Conservation (phyloP, 2,329 filamentous ascomycete species). For the Macrophomina pseudophaseolina region DNA sequence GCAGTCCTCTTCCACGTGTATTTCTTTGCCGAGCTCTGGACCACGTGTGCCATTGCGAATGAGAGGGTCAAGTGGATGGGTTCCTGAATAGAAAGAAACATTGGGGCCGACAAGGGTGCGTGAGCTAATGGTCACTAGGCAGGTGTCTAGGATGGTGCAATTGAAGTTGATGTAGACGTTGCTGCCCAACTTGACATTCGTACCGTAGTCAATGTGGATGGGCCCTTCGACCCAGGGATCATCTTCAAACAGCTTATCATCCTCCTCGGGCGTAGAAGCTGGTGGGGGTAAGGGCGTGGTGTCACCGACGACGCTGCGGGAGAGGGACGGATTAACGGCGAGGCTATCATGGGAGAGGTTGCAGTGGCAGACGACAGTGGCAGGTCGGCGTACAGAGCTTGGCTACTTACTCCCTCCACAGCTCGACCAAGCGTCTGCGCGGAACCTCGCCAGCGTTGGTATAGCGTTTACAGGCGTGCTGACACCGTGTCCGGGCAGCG, state of each 20-base stretch:
- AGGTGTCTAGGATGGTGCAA: slow-evolving; percentile 78
- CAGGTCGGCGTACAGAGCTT: not conserved
- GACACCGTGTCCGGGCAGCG: slow-evolving; percentile 67
- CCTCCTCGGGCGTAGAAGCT: slow-evolving; percentile 63
- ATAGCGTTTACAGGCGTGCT: slow-evolving; percentile 64
- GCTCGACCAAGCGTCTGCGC: slow-evolving; percentile 66
- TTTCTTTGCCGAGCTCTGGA: slow-evolving; percentile 74
- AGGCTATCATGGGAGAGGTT: not conserved
- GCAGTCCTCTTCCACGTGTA: slow-evolving; percentile 79
- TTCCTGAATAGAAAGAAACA: slow-evolving; percentile 74
- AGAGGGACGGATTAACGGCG: not conserved
- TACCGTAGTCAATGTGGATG: slow-evolving; percentile 77
- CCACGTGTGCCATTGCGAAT: slow-evolving; percentile 76
- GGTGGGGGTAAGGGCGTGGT: slow-evolving; percentile 66
- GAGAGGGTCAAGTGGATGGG: slow-evolving; percentile 76
- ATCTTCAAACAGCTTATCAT: slow-evolving; percentile 67
- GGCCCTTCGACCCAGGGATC: slow-evolving; percentile 74
- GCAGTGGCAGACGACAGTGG: not conserved
- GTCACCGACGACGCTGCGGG: slow-evolving; percentile 65
- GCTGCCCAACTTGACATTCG: slow-evolving; percentile 71
- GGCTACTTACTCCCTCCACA: slow-evolving; percentile 72
- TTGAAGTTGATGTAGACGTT: slow-evolving; percentile 79
- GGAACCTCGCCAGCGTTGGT: slow-evolving; percentile 66
- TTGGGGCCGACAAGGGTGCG: slow-evolving; percentile 81
- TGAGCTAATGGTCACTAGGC: slow-evolving; percentile 73